phyloP scores from a whole-genome alignment of 1,139 yeast species.

The Sugiyamaella pinicola region DNA sequence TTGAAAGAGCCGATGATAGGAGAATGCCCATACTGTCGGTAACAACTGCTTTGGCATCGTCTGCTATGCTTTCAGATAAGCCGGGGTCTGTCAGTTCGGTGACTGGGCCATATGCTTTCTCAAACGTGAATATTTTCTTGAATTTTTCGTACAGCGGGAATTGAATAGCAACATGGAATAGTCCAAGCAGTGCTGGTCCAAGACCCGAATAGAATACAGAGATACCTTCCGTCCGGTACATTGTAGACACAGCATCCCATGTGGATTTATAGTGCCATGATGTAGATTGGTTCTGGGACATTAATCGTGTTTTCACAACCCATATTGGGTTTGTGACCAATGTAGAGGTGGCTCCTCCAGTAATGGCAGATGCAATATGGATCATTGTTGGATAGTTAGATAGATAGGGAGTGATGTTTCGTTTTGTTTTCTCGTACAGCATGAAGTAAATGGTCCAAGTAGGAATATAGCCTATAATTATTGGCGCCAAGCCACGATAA shows the following conservation, averaged over 20 bases:
- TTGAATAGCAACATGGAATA: conserved; percentile 93
- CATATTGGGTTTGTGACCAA: conserved; percentile 93
- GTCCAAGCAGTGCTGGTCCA: conserved; percentile 86
- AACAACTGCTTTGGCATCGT: conserved; percentile 19
- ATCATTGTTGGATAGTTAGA: conserved; percentile 50
- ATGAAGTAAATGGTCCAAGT: conserved; percentile 97
- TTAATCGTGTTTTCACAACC: conserved; percentile 93
- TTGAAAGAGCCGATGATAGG: conserved; percentile 76
- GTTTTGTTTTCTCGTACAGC: conserved; percentile 79
- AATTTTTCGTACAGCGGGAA: conserved; percentile 92
- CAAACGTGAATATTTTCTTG: conserved; percentile 52
- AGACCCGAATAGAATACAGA: conserved; percentile 87
- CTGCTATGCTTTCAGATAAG: conserved; percentile 7
- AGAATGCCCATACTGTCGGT: conserved; percentile 52
- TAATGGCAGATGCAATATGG: conserved; percentile 79
- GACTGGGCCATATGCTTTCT: conserved; percentile 7
- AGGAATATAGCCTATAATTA: conserved; percentile 90
- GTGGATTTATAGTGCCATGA: conserved; percentile 68
- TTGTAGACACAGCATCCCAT: conserved; percentile 75
- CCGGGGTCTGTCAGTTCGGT: conserved; percentile 20
- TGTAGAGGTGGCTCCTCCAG: conserved; percentile 88
- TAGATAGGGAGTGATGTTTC: conserved; percentile 27
- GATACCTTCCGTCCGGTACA: conserved; percentile 79
- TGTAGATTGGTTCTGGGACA: conserved; percentile 61
- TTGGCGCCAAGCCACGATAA: conserved; percentile 89